These are phyloP conservation scores for Antitrichia curtipendula DNA, from an alignment of 225 moss, liverwort and hornwort genomes.

Conservation along the genomic window DNA sequence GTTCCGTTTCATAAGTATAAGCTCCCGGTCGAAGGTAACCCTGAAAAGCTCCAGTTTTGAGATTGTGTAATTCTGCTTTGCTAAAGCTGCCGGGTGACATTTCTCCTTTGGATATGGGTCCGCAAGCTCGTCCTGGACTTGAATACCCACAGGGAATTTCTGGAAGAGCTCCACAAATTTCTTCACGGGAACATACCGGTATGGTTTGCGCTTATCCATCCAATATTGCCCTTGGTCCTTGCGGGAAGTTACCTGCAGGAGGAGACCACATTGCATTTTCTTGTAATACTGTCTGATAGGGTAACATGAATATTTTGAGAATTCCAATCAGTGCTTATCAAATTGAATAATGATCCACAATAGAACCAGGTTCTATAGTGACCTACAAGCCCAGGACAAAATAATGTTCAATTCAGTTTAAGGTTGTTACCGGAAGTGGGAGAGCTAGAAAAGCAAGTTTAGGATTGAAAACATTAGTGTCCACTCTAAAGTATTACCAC, in stretches of 20 bases:
- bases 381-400: not conserved
- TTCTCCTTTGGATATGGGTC: slow-evolving; percentile 29
- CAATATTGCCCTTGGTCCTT: slow-evolving; percentile 93
- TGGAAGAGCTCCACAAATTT: slow-evolving; percentile 37
- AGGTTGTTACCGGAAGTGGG: not conserved
- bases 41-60: slow-evolving; percentile 35
- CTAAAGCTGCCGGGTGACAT: slow-evolving; percentile 44
- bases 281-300: not conserved
- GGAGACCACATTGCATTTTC: not conserved
- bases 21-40: slow-evolving; percentile 50
- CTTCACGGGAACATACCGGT: slow-evolving; percentile 53
- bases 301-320: not conserved
- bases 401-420: not conserved
- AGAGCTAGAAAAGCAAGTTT: not conserved
- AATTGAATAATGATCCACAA: too few relatives aligned
- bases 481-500: not conserved
- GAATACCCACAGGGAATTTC: slow-evolving; percentile 17
- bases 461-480: not conserved
- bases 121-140: slow-evolving; percentile 27
- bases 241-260: slow-evolving; percentile 59
- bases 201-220: slow-evolving; percentile 51
- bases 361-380: not conserved
- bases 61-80: slow-evolving; percentile 25
- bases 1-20: slow-evolving; percentile 42
- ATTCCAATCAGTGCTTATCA: not conserved